Base-by-base conservation (phyloP, 2,329 filamentous ascomycete genomes). In the Biscogniauxia mediterranea region DNA sequence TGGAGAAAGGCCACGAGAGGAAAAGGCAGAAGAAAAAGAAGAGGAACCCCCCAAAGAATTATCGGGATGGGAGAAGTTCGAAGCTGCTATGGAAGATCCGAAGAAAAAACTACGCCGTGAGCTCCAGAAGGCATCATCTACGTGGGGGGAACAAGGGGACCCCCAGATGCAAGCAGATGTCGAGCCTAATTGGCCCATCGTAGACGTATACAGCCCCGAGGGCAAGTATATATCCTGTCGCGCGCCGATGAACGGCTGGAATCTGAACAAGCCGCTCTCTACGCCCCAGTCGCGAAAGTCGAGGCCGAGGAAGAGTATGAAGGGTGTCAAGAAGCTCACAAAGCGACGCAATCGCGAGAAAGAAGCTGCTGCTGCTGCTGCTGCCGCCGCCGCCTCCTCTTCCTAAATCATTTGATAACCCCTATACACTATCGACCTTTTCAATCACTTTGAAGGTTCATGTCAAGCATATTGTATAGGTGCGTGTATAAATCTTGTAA, bases 141-240 rank as follows among this genome's bases (percentile, higher is more conserved):
- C 13, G 38, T 46, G 38, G 38, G 38, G 7, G 15, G 6, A 46
- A 46, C 5, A n/a, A 11, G 13, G 5, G 15, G 55, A 32, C 15
- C 52, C 53, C 9, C 57, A 63, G 55, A 61, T 57, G 60, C 56
- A 59, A 25, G 23, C 42, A 5, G 53, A 62, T 51, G 56, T 49
- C 4, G 75, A 80, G 67, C 73, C 74, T 0, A 75, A 78, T 21
- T 87, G 86, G 80, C 92, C 92, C 0, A 80, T 87, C 9, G 84
- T 99, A 6, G 93, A 98, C 67, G 86, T 98, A 0, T 97, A 90
- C 70, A 90, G 85, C 26, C 95, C 95, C 0, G 83, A 92, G 61
- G 95, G 95, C n/a, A 88, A 86, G 69, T 95, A 90, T 68, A 80
- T 98, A 28, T 89, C 83, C 0, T 77, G 79, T 9, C 81, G 92